Conservation (phyloP, 2,329 filamentous ascomycete genomes). For the Ascochyta lentis region DNA sequence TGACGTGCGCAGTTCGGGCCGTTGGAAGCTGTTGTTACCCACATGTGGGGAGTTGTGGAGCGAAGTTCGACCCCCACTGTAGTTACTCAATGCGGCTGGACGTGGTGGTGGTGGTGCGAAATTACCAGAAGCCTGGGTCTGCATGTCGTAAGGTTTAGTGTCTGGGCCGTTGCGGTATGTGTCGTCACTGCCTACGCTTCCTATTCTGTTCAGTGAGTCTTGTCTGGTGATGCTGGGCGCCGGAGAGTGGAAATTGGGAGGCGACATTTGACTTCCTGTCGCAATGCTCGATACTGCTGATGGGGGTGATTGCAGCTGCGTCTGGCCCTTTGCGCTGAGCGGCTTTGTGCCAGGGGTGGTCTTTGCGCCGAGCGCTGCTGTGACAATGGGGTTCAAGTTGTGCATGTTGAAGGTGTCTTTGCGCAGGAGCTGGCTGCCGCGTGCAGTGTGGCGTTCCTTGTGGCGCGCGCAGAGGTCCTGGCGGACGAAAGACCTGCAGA, state of each 20-base stretch:
- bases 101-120: constrained; percentile 46
- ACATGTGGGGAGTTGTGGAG: constrained; percentile 48
- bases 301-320: constrained; percentile 41
- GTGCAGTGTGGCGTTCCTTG: constrained; percentile 59
- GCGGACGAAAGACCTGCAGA: constrained; percentile 77
- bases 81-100: constrained; percentile 41
- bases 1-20: constrained; percentile 46
- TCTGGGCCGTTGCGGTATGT: constrained; percentile 41
- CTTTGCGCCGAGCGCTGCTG: constrained; percentile 47
- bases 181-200: constrained; percentile 47
- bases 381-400: constrained; percentile 52
- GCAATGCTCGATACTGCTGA: constrained; percentile 32
- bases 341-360: constrained; percentile 30
- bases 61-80: constrained; percentile 38
- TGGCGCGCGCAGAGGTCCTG: constrained; percentile 84
- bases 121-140: constrained; percentile 41
- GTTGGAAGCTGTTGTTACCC: constrained; percentile 41
- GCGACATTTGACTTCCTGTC: constrained; percentile 43
- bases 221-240: constrained; percentile 38
- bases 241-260: constrained; percentile 44
- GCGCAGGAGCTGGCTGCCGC: constrained; percentile 76
- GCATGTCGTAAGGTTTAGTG: constrained; percentile 46
- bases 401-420: constrained; percentile 71
- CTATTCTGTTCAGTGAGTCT: constrained; percentile 42
- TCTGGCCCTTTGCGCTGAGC: constrained; percentile 21